phyloP scores from a whole-genome alignment of 805 yeast species.

The Hyphopichia homilentoma region DNA sequence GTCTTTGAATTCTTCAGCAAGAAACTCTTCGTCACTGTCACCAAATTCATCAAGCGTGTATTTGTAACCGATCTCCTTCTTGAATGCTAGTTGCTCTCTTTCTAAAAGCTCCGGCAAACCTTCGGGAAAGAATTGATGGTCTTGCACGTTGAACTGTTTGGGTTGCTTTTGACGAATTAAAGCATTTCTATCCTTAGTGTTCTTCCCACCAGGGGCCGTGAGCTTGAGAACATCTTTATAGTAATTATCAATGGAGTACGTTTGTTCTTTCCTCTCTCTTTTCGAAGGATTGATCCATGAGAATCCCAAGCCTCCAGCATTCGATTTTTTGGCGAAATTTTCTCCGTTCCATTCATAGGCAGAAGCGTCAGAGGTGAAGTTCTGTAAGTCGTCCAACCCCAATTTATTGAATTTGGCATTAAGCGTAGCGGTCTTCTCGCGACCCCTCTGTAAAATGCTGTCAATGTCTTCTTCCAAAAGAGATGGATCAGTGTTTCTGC shows the following conservation, averaged over 20 bases:
- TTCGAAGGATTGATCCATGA: constrained; percentile 74
- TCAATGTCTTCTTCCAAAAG: constrained; percentile 72
- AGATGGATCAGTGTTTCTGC: constrained; percentile 22
- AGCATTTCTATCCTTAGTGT: constrained; percentile 11
- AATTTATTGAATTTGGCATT: constrained; percentile 80
- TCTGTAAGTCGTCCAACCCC: constrained; percentile 91
- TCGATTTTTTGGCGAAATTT: constrained; percentile 60
- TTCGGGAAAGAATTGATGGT: constrained; percentile 69
- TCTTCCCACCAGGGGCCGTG: constrained; percentile 7
- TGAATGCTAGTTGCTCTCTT: constrained; percentile 63
- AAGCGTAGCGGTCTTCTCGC: constrained; percentile 71
- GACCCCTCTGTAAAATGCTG: constrained; percentile 73
- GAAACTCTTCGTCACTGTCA: constrained; percentile 47
- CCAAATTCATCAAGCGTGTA: constrained; percentile 60
- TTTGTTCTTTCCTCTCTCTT: constrained; percentile 74
- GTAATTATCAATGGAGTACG: constrained; percentile 72
- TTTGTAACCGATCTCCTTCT: constrained; percentile 54
- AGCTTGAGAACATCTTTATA: constrained; percentile 64
- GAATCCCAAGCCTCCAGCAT: constrained; percentile 33
- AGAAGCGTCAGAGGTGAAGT: constrained; percentile 80
- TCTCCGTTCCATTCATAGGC: constrained; percentile 98
- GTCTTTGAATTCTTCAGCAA: constrained; percentile 45
- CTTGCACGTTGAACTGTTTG: constrained; percentile 59
- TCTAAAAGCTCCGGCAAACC: constrained; percentile 51
- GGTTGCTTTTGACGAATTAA: constrained; percentile 50